These are phyloP conservation scores for Litchi chinensis DNA, from an alignment of 345 rosid species.

Conservation along the genomic window DNA sequence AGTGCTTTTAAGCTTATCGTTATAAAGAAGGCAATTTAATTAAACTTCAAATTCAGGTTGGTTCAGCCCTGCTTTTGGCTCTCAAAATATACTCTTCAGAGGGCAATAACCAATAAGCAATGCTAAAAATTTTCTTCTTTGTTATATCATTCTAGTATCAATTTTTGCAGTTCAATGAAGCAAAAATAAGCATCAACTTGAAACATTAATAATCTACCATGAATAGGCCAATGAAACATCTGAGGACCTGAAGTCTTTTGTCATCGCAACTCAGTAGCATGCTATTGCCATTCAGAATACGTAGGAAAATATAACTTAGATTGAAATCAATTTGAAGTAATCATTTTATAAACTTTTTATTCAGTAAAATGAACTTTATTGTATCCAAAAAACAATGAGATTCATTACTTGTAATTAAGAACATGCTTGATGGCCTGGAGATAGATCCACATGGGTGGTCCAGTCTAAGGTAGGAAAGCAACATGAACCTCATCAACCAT, in stretches of 20 bases:
- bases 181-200: not conserved
- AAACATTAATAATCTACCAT: no score
- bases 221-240: no score
- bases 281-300: not conserved
- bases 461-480: not conserved
- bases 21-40: not conserved
- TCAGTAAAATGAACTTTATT: no score
- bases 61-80: no score
- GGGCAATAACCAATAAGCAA: not conserved
- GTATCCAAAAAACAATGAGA: not conserved
- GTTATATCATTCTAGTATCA: not conserved
- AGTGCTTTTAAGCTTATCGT: not conserved
- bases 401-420: not conserved
- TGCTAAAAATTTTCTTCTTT: not conserved
- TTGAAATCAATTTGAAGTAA: no score
- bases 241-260: no score
- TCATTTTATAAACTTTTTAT: no score
- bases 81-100: no score
- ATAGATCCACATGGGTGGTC: constrained; percentile 32
- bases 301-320: not conserved
- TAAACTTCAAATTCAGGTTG: no score
- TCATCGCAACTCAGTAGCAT: not conserved
- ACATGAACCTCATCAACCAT: constrained; percentile 1
- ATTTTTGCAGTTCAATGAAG: not conserved
- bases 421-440: not conserved